Percentiles rank a stretch among this genome's conserved stretches.
Conservation (phyloP, 495 filamentous ascomycete species). For the Penicillium manginii region DNA sequence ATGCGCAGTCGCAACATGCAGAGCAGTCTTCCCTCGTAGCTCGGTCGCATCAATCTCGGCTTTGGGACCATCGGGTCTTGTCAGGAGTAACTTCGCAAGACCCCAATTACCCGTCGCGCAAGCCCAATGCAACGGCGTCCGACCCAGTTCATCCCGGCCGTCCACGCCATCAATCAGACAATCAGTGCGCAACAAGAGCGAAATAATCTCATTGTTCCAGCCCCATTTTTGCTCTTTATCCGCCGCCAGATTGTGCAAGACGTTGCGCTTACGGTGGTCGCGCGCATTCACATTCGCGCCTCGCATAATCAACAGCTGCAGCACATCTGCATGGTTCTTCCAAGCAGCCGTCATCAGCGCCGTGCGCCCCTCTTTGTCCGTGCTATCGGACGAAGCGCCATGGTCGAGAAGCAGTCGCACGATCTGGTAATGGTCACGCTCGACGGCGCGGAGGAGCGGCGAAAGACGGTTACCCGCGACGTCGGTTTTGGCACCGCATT, state of each 20-base stretch:
- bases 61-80: constrained; percentile 38
- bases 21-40: constrained; percentile 59
- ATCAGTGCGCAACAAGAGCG: constrained; percentile 45
- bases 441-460: constrained; percentile 55
- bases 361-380: constrained; percentile 55
- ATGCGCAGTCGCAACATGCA: constrained; percentile 63
- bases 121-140: constrained; percentile 67
- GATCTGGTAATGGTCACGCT: constrained; percentile 52
- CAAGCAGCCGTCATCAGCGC: constrained; percentile 64
- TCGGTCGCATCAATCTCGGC: constrained; percentile 58
- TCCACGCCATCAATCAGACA: constrained; percentile 46
- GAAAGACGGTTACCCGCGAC: constrained; percentile 42
- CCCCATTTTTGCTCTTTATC: constrained; percentile 52
- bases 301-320: constrained; percentile 52
- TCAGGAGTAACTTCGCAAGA: constrained; percentile 59
- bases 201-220: constrained; percentile 56
- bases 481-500: constrained; percentile 49
- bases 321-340: constrained; percentile 55
- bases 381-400: constrained; percentile 43
- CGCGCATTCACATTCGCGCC: constrained; percentile 54
- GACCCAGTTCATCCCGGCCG: constrained; percentile 50
- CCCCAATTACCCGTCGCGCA: constrained; percentile 61
- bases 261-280: constrained; percentile 44
- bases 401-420: constrained; percentile 49
- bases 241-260: constrained; percentile 59